phyloP scores from a whole-genome alignment of 208 protist genomes.

The Tritrichomonas musculus region DNA sequence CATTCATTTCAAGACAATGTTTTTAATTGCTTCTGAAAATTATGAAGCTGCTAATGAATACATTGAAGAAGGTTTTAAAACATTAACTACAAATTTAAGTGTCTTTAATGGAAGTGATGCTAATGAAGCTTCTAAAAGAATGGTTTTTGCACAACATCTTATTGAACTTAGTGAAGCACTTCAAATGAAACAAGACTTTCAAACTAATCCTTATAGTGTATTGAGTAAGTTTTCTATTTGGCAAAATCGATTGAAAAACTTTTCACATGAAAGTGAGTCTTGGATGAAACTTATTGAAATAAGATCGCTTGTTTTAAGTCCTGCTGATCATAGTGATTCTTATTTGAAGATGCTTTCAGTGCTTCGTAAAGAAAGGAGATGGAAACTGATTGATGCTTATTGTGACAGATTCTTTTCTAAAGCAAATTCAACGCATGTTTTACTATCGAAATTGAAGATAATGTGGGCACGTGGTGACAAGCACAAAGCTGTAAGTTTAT shows the following conservation, averaged over 20 bases:
- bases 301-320: background rate
- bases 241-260: background rate
- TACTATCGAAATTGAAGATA: background rate
- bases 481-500: background rate
- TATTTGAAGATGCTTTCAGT: slow-evolving; percentile 12
- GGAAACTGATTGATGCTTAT: slow-evolving; percentile 17
- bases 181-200: background rate
- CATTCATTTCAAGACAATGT: background rate
- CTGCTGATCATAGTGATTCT: background rate
- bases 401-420: background rate
- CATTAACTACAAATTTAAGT: background rate
- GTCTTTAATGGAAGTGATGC: background rate
- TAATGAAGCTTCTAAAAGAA: background rate
- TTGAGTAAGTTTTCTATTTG: background rate
- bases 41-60: background rate
- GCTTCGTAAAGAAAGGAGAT: background rate
- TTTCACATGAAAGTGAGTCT: background rate
- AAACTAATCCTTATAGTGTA: background rate
- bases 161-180: slow-evolving; percentile 1
- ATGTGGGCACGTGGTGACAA: background rate
- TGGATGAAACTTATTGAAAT: slow-evolving; percentile 25
- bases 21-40: background rate
- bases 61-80: background rate
- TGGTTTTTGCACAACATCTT: slow-evolving; percentile 30
- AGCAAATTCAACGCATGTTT: background rate